Conservation (phyloP, 345 rosid species). For the Ceriops decandra region DNA sequence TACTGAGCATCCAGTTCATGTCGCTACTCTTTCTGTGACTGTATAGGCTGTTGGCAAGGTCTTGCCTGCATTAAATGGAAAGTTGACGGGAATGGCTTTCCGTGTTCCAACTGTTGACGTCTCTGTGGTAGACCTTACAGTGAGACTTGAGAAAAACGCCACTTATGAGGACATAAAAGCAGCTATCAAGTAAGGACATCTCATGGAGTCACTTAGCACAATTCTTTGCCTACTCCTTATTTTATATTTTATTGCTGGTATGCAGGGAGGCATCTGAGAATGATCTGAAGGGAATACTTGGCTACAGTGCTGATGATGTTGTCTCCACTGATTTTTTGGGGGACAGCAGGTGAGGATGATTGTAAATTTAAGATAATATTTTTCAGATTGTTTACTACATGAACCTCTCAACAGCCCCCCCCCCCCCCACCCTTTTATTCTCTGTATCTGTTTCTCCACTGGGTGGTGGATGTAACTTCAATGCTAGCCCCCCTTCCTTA, state of each 20-base stretch:
- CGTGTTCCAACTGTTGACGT: conserved; percentile 41
- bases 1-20: not conserved
- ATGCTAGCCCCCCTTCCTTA: not conserved
- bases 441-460: not conserved
- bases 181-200: conserved; percentile 48
- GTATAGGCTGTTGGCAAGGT: conserved; percentile 66
- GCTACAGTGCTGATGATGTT: conserved; percentile 26
- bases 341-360: conserved; percentile 49
- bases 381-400: too few species aligned
- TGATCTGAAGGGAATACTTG: conserved; percentile 59
- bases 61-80: conserved; percentile 50
- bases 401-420: too few species aligned
- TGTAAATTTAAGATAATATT: too few species aligned
- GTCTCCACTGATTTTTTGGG: conserved; percentile 61
- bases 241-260: not conserved
- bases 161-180: conserved; percentile 53
- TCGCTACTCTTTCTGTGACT: not conserved
- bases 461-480: not conserved
- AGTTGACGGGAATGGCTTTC: conserved; percentile 4
- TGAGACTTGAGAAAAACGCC: conserved; percentile 57
- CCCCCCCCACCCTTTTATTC: too few species aligned
- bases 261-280: conserved; percentile 56
- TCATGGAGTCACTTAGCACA: not conserved
- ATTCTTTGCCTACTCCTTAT: not conserved
- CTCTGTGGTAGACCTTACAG: conserved; percentile 70